Percentiles rank a stretch among this genome's conserved stretches.
Evolutionary conservation across 176 grass and related monocot species (phyloP).

Genomic region (Bromus sterilis): DNA sequence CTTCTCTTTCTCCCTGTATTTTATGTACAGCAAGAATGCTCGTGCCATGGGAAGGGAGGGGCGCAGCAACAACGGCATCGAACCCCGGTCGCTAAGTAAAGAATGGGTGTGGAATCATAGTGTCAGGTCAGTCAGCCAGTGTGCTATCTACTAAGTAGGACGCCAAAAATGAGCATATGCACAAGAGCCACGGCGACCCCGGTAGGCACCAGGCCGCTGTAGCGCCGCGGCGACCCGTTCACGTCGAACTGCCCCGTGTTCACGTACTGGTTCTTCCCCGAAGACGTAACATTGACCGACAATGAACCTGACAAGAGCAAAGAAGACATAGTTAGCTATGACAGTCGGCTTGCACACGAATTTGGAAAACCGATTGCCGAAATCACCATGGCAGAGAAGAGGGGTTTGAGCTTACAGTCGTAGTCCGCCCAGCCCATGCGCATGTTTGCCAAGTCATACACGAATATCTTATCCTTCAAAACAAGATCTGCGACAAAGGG

Average conservation of each 20-base stretch:
- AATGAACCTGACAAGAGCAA: constrained; percentile 45
- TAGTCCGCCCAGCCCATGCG: constrained; percentile 87
- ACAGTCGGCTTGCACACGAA: neutral
- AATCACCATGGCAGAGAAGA: neutral
- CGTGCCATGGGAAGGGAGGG: constrained; percentile 20
- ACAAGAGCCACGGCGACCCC: constrained; percentile 17
- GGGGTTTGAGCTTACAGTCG: constrained; percentile 59
- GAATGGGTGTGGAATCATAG: constrained; percentile 42
- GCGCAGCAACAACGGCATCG: neutral
- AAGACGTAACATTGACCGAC: constrained; percentile 77
- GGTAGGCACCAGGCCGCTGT: constrained; percentile 13
- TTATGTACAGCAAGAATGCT: constrained; percentile 60
- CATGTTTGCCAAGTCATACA: constrained; percentile 86
- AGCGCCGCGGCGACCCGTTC: constrained; percentile 20
- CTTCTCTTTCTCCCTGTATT: neutral
- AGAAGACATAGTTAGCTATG: neutral
- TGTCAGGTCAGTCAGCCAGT: constrained; percentile 31
- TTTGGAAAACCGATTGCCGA: neutral
- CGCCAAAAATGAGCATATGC: constrained; percentile 40
- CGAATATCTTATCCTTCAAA: constrained; percentile 96
- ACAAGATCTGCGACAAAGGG: constrained; percentile 59
- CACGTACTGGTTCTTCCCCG: constrained; percentile 72
- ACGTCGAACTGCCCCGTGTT: constrained; percentile 61
- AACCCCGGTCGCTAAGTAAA: constrained; percentile 47
- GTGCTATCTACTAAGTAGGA: constrained; percentile 39